Evolutionary conservation across 2,329 filamentous ascomycete genomes (phyloP).

Genomic region (Sporothrix euskadiensis): DNA sequence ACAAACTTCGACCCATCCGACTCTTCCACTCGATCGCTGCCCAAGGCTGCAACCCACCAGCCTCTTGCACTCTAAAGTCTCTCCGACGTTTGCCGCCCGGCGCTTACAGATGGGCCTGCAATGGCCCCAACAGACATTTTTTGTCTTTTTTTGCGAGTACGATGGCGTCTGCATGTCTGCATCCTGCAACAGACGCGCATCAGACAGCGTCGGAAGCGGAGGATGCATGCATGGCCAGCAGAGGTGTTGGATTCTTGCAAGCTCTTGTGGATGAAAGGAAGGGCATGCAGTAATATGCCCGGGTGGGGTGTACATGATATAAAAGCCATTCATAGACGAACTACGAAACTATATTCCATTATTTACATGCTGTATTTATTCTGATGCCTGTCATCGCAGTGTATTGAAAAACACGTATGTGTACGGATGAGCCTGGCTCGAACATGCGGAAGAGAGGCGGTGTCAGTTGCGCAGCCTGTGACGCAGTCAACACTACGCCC

Average conservation of each 20-base stretch:
- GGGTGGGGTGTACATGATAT: background rate
- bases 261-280: background rate
- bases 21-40: background rate
- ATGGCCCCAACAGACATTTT: background rate
- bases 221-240: background rate
- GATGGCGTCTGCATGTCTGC: background rate
- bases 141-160: background rate
- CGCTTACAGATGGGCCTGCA: slow-evolving; percentile 21
- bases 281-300: background rate
- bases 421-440: background rate
- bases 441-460: background rate
- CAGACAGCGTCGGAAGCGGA: background rate
- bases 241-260: background rate
- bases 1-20: background rate
- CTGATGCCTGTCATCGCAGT: background rate
- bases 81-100: slow-evolving; percentile 3
- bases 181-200: slow-evolving; percentile 2
- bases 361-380: background rate
- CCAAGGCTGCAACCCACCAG: slow-evolving; percentile 7
- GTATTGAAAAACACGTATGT: background rate
- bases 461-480: background rate
- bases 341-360: background rate
- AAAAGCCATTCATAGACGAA: background rate
- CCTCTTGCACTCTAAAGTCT: background rate
- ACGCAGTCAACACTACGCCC: background rate